Base-by-base conservation (phyloP, 2,329 filamentous ascomycete genomes). In the Blumeriella jaapii region DNA sequence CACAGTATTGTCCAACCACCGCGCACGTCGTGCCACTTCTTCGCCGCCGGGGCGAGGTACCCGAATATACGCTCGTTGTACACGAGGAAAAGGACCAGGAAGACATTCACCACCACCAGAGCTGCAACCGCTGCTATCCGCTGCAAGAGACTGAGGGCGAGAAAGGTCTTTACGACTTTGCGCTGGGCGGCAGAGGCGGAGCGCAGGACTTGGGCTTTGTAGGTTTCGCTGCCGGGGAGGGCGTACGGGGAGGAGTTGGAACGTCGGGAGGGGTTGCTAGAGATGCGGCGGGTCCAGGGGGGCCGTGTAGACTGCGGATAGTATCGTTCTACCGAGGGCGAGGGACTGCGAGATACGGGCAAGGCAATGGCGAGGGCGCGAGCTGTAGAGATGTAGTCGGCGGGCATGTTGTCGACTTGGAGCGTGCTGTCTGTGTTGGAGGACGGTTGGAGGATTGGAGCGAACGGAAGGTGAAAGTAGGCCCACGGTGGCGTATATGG, bases 11-110 rank as follows among this genome's bases (percentile, higher is more conserved):
- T 59, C 65, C 76, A 82, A 27, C 85, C 89, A 34, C 70, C 76
- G 1, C 65, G 69, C 4, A 86, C 63, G 18, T 74, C 68, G 52
- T 84, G 74, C 86, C 86, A 95, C 45, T 71, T 70, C 56, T 77
- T 68, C 14, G 87, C 84, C 9, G 77, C 59, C 5, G 86, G 84
- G 9, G 68, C 71, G 36, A 96, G 65, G 59, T 69, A 75, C 20
- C 71, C 67, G 62, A 95, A 93, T 55, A 96, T 79, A 46, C 68
- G 62, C 57, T 89, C 78, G 45, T 78, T 84, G 65, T 83, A 91
- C 42, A 89, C 58, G 37, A 93, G 62, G 55, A 83, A 78, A 4
- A 86, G 61, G 34, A 93, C 62, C 17, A 67, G 61, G 9, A 83
- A 52, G 6, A 72, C 63, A n/a, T 65, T 40, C 12, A 47, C 44